phyloP scores from a whole-genome alignment of 2,329 filamentous ascomycete species.

The Epichloe amarillans region DNA sequence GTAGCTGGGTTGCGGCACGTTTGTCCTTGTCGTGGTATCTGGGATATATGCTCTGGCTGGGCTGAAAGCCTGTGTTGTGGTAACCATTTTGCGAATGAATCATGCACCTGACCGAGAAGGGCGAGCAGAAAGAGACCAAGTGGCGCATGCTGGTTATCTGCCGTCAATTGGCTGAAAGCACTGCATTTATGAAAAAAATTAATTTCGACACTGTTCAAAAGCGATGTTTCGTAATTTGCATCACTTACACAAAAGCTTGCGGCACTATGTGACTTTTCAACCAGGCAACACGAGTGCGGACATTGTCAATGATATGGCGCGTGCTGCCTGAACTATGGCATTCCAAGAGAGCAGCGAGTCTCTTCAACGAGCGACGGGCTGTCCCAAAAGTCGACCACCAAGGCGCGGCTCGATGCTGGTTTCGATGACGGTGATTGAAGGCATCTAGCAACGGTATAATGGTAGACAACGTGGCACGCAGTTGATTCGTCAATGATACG shows the following conservation, averaged over 20 bases:
- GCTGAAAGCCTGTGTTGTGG: constrained; percentile 6
- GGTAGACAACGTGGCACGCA: constrained; percentile 21
- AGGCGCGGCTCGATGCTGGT: constrained; percentile 68
- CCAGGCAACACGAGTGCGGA: constrained; percentile 15
- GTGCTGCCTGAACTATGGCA: neutral
- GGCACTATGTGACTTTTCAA: constrained; percentile 19
- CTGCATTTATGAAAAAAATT: constrained; percentile 18
- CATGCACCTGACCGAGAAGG: constrained; percentile 44
- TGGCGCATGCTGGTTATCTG: constrained; percentile 59
- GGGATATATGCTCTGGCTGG: neutral
- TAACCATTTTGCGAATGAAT: constrained; percentile 26
- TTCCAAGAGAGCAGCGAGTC: constrained; percentile 28
- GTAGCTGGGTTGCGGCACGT: neutral
- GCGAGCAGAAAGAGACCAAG: constrained; percentile 58
- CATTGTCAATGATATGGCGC: constrained; percentile 3
- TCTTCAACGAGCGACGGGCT: constrained; percentile 52
- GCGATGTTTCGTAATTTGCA: neutral
- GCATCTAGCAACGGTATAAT: constrained; percentile 49
- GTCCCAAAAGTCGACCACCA: constrained; percentile 70
- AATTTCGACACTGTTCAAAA: neutral
- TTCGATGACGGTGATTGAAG: constrained; percentile 73
- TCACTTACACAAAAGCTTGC: constrained; percentile 22
- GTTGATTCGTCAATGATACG: constrained; percentile 5
- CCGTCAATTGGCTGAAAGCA: constrained; percentile 55
- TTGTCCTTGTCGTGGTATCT: neutral